Base-by-base conservation (phyloP, 306 rosid species). In the Chamaecrista fasciculata region DNA sequence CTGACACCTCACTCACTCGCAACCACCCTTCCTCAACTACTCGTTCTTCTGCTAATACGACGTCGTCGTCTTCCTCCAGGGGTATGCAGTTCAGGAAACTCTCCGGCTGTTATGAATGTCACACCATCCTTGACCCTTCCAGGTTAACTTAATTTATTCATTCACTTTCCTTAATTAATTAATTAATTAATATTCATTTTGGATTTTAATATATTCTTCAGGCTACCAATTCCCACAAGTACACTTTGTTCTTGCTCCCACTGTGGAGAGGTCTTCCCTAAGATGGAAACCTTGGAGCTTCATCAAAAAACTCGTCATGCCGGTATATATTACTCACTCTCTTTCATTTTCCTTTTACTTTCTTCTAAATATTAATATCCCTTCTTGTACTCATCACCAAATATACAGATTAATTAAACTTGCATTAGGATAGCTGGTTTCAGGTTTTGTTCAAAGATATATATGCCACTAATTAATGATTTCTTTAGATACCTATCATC, bases 91-190 rank as follows among this genome's bases (percentile, higher is more conserved):
- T 95, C 66, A 77, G 97, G 71, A 91, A 95, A 61, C 89, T 95
- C 0, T 95, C 97, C 3, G 99, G 99, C 1, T 95, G 99, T 79
- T 95, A 95, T 60, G 97, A 95, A 76, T 95, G 99, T 62, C 99
- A 86, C 83, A 84, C 84, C 87, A 89, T 91, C 83, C 76, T 95
- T 71, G 99, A 95, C 79, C 97, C 96, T 43, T 84, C 82, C 91
- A 85, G 96, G 99, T 92, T n/a, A n/a, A 48, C 11, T 16, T 29
- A 12, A 19, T 16, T 26, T 64, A 15, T 3, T 11, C n/a, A 29
- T 29, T 29, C 5, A 2, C 5, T 29, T 29, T 29, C 34, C 34
- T 29, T 29, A 1, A 1, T 43, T 43, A 43, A 47, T 47, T 1
- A 0, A n/a, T 47, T n/a, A n/a, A n/a, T n/a, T n/a, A n/a, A n/a